These are phyloP conservation scores for Gnomoniopsis sp. DNA, from an alignment of 2,329 filamentous ascomycete genomes.

Conservation along the genomic window DNA sequence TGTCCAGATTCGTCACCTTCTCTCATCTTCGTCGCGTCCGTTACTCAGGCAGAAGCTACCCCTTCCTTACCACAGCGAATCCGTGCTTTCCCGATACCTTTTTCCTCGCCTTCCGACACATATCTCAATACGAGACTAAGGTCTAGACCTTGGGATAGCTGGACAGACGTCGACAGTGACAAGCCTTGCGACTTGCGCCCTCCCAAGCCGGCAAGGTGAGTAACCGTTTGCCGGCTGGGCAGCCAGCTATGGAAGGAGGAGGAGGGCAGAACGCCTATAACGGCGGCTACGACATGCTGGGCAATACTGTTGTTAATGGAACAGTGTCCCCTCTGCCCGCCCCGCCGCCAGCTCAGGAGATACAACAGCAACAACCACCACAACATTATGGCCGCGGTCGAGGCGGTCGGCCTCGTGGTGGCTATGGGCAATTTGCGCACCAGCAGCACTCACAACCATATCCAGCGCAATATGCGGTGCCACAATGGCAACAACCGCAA, in stretches of 20 bases:
- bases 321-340: conserved; percentile 9
- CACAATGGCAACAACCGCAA: conserved; percentile 3
- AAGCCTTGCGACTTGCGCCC: conserved; percentile 28
- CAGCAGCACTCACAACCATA: conserved; percentile 21
- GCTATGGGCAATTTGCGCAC: conserved; percentile 7
- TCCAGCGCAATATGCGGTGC: conserved; percentile 16
- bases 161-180: conserved; percentile 22
- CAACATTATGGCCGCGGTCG: conserved; percentile 15
- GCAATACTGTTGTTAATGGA: conserved; percentile 16
- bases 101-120: neutral
- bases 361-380: too few relatives aligned
- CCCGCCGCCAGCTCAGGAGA: conserved; percentile 5
- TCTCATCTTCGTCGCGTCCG: neutral
- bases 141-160: conserved; percentile 9
- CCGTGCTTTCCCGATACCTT: neutral
- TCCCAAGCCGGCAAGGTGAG: conserved; percentile 75
- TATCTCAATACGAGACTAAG: neutral
- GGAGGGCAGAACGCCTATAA: conserved; percentile 6
- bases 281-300: conserved; percentile 10
- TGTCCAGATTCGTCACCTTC: neutral
- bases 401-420: neutral
- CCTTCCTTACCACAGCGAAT: neutral
- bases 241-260: conserved; percentile 50
- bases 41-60: neutral
- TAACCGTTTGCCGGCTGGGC: conserved; percentile 72